A percentile compares a stretch with the other conserved stretches of the same genome.
Conservation (phyloP, 139 green algal species). For the Marvania coccoides region DNA sequence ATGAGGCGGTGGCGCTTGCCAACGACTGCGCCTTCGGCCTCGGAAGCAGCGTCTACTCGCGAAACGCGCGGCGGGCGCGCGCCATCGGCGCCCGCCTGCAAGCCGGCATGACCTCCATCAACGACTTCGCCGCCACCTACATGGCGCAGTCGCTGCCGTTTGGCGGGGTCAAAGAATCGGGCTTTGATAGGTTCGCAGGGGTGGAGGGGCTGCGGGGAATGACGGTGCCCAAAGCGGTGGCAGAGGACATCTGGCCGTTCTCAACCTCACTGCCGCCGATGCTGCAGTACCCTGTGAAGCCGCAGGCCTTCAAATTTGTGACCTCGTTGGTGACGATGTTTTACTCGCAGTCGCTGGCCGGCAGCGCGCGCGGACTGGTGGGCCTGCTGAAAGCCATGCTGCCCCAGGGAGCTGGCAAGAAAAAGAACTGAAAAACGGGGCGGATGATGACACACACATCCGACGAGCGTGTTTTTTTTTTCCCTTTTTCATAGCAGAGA, state of each 20-base stretch:
- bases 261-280: constrained; percentile 81
- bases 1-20: constrained; percentile 81
- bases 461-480: not conserved
- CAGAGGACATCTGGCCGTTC: constrained; percentile 74
- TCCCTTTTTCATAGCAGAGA: not conserved
- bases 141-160: constrained; percentile 98
- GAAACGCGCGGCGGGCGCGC: constrained; percentile 33
- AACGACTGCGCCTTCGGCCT: constrained; percentile 97
- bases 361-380: constrained; percentile 16
- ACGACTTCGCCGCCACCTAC: constrained; percentile 95
- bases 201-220: constrained; percentile 91
- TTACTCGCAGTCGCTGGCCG: constrained; percentile 51
- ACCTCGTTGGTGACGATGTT: constrained; percentile 78
- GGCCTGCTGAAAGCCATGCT: constrained; percentile 15
- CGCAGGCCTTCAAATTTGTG: constrained; percentile 66
- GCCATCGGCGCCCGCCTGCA: constrained; percentile 53
- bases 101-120: constrained; percentile 88
- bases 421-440: no score
- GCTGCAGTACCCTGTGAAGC: constrained; percentile 67
- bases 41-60: constrained; percentile 80
- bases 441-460: no score
- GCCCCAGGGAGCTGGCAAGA: no score
- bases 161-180: constrained; percentile 91
- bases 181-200: constrained; percentile 92
- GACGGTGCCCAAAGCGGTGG: constrained; percentile 75